Percentiles rank a stretch among this genome's conserved stretches.
Evolutionary conservation across 495 filamentous ascomycete species (phyloP).

Genomic region (Jackrogersella minutella): DNA sequence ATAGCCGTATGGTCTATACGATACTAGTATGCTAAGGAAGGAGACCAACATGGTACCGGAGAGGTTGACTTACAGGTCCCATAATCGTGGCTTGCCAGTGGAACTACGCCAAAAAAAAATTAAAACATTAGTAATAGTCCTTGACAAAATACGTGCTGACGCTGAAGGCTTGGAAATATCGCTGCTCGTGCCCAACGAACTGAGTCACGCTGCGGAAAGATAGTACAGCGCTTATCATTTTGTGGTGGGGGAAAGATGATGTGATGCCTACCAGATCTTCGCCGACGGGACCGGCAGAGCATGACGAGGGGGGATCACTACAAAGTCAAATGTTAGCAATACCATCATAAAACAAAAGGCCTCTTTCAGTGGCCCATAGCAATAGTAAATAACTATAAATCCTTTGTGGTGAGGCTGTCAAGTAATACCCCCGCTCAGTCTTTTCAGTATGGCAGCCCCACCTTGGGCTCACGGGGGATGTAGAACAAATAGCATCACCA

Average conservation of each 20-base stretch:
- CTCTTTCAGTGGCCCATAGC: neutral
- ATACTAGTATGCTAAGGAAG: neutral
- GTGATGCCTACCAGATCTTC: slow-evolving; percentile 89
- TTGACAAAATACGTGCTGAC: neutral
- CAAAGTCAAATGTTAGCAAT: slow-evolving; percentile 52
- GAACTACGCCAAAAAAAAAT: slow-evolving; percentile 71
- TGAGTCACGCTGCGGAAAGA: slow-evolving; percentile 15
- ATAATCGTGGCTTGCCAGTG: slow-evolving; percentile 99
- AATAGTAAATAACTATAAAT: neutral
- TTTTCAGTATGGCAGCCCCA: slow-evolving; percentile 43
- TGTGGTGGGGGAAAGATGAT: slow-evolving; percentile 26
- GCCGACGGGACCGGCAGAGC: slow-evolving; percentile 94
- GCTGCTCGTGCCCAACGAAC: slow-evolving; percentile 1
- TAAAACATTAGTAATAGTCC: slow-evolving; percentile 45
- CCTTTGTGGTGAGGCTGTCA: slow-evolving; percentile 21
- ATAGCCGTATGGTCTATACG: neutral
- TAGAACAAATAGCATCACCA: slow-evolving; percentile 16
- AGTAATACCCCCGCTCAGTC: slow-evolving; percentile 43
- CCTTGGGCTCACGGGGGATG: slow-evolving; percentile 41
- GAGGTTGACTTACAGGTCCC: slow-evolving; percentile 85
- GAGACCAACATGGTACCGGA: neutral
- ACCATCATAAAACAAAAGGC: neutral
- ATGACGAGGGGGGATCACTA: slow-evolving; percentile 98
- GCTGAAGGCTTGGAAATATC: neutral
- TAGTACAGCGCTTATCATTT: slow-evolving; percentile 31